Evolutionary conservation across 2,329 filamentous ascomycete species (phyloP), one percentile per base, ranked within the genome.

Genomic region (Aureobasidium musti): DNA sequence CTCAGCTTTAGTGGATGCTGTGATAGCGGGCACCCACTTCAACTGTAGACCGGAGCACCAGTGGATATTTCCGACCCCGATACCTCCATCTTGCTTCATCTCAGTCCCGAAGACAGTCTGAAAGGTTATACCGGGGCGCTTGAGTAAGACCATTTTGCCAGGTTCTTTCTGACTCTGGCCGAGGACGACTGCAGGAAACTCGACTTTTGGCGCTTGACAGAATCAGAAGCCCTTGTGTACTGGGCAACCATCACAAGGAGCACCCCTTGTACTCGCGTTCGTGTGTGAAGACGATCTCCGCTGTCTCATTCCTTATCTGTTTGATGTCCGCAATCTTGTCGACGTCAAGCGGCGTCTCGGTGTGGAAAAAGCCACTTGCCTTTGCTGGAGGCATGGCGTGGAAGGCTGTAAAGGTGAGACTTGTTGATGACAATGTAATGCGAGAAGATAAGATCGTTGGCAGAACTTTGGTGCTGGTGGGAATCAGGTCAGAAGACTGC

Each of bases 21-120:
- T 41, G n/a, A 13, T 41, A 7, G 21, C 6, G 11, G 53, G 53
- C 14, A 41, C 37, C 56, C 56, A 60, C 26, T 60, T 60, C 26
- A 60, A 21, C 28, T 60, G 56, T 0, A 60, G 39, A 1, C 56
- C 56, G 2, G 37, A 43, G 26, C 56, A 60, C 56, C 56, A 60
- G 28, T 60, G 56, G 10, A 47, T 28, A 7, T 35, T 10, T 5
- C 41, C 56, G 7, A 8, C 5, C 3, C 17, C 39, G 11, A 47
- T 35, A 5, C 7, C 56, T 14, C 54, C 54, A 3, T 41, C 5
- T 10, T 41, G 30, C 26, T 60, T 33, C 19, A 60, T 2, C 10
- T 60, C 41, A 4, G 17, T 11, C 2, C 56, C 56, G 8, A 7
- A 8, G 2, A 28, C 23, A 3, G 26, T 60, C 41, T 45, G 35